A percentile compares a stretch with the other conserved stretches of the same genome.
Evolutionary conservation across 306 rosid genomes (phyloP).

Genomic region (Spatholobus suberectus): DNA sequence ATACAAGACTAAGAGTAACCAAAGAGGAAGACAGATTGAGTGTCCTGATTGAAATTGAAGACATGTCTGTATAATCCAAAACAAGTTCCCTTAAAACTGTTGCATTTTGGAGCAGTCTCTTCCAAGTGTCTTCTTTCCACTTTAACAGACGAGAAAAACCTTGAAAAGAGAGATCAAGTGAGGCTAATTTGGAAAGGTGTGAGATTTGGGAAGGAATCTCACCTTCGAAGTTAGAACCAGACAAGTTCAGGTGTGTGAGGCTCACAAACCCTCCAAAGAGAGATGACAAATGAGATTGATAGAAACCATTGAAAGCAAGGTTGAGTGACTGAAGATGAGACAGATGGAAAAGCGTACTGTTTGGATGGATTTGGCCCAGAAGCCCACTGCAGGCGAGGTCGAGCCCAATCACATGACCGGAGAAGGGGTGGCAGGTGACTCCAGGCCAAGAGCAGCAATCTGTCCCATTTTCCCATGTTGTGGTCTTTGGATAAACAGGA

Average conservation of each 20-base stretch:
- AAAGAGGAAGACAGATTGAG: no score
- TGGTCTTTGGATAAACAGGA: background rate
- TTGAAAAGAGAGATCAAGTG: background rate
- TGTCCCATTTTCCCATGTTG: no score
- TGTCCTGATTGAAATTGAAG: no score
- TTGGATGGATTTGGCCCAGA: background rate
- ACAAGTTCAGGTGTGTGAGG: background rate
- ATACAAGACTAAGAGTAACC: no score
- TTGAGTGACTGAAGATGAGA: background rate
- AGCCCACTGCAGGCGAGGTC: background rate
- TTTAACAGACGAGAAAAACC: no score
- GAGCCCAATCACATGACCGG: background rate
- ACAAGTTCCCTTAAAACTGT: no score
- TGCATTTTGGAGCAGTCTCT: background rate
- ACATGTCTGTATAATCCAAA: no score
- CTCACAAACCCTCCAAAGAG: background rate
- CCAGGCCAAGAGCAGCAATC: constrained; percentile 19
- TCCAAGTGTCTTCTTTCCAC: background rate
- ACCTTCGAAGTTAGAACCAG: background rate
- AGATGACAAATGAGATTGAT: background rate
- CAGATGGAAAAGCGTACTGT: background rate
- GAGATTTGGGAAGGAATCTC: constrained; percentile 2
- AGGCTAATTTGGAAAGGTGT: background rate
- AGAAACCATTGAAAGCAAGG: background rate
- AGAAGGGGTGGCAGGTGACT: constrained; percentile 9